Percentiles rank a stretch among this genome's conserved stretches.
These are phyloP conservation scores for Neospermospora avenae DNA, from an alignment of 2,329 filamentous ascomycete species.

Conservation along the genomic window DNA sequence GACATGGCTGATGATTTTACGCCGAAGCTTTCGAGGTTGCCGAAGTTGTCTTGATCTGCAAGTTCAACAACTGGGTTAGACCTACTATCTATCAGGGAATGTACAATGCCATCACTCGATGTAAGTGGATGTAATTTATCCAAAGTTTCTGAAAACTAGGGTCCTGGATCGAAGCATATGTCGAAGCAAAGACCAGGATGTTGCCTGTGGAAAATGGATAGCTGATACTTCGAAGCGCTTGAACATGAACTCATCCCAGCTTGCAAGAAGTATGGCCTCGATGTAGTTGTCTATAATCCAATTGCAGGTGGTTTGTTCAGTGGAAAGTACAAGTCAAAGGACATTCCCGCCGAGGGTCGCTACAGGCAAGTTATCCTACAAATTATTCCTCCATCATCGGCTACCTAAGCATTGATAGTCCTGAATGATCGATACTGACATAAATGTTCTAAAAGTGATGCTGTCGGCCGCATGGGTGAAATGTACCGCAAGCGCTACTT, in stretches of 20 bases:
- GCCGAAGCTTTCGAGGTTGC: slow-evolving; percentile 72
- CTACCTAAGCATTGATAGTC: too few relatives aligned
- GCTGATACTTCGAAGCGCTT: slow-evolving; percentile 41
- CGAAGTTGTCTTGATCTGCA: slow-evolving; percentile 62
- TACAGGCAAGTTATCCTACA: slow-evolving; percentile 45
- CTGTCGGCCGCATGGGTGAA: slow-evolving; percentile 39
- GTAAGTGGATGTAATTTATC: too few relatives aligned
- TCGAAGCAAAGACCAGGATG: too few relatives aligned
- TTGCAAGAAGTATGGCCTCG: slow-evolving; percentile 72
- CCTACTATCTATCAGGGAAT: slow-evolving; percentile 85
- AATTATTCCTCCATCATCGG: background rate
- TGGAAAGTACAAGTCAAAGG: slow-evolving; percentile 58
- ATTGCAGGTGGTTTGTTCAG: slow-evolving; percentile 77
- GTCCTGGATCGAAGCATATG: too few relatives aligned
- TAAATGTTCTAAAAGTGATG: slow-evolving; percentile 40
- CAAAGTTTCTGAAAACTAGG: too few relatives aligned
- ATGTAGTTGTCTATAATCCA: slow-evolving; percentile 80
- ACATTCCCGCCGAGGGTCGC: slow-evolving; percentile 61
- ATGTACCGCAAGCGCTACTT: slow-evolving; percentile 61
- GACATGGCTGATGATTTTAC: background rate
- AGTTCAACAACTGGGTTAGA: slow-evolving; percentile 34
- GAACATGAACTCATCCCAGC: slow-evolving; percentile 72
- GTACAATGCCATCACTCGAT: slow-evolving; percentile 78
- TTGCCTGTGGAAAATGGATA: too few relatives aligned
- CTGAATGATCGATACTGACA: background rate